Percentiles rank a stretch among this genome's conserved stretches.
These are phyloP conservation scores for Aspergillus fischeri DNA, from an alignment of 2,329 filamentous ascomycete genomes.

Conservation along the genomic window DNA sequence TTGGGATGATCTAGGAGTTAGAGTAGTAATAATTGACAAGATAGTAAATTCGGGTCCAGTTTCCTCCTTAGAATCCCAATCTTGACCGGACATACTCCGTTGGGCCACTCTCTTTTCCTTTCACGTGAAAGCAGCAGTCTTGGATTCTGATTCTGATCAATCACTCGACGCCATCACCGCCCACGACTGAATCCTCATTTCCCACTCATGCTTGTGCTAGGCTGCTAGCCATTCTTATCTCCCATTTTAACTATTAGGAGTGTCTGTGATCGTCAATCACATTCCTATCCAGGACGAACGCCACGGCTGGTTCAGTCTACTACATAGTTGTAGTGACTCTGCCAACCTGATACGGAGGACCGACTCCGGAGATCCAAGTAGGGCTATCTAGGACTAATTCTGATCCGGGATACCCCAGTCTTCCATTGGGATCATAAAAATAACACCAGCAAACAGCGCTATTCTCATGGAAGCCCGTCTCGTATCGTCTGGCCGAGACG, in stretches of 20 bases:
- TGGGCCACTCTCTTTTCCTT: constrained; percentile 1
- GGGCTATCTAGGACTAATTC: background rate
- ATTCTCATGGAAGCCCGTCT: constrained; percentile 17
- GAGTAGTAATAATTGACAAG: background rate
- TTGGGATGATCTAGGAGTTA: background rate
- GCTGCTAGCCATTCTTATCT: background rate
- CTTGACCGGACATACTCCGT: background rate
- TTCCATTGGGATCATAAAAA: background rate
- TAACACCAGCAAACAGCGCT: background rate
- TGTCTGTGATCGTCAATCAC: background rate
- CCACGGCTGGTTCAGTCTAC: background rate
- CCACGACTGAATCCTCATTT: background rate
- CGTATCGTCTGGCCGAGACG: constrained; percentile 15
- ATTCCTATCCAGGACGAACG: background rate
- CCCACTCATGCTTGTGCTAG: background rate
- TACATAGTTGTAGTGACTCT: background rate
- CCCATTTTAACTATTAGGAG: background rate
- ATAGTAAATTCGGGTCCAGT: background rate
- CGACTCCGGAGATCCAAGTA: background rate
- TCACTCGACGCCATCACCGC: background rate
- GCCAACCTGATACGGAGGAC: background rate
- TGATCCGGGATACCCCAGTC: background rate
- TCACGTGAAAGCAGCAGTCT: constrained; percentile 4
- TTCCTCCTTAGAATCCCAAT: background rate
- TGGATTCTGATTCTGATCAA: background rate